phyloP scores from a whole-genome alignment of 495 filamentous ascomycete genomes.

The Glonium stellatum region DNA sequence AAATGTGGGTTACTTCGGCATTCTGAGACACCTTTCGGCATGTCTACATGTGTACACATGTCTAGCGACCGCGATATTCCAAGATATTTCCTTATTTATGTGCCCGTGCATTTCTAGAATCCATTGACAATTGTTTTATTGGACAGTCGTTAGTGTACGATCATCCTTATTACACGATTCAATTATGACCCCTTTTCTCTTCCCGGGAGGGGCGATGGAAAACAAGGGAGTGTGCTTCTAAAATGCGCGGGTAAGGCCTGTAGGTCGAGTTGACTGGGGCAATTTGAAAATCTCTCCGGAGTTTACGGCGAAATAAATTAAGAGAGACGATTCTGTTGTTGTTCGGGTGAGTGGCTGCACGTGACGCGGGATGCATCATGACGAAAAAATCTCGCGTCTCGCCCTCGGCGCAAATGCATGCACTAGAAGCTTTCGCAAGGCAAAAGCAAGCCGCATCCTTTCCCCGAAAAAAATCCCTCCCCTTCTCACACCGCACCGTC shows the following conservation, averaged over 20 bases:
- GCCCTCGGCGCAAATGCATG: not conserved
- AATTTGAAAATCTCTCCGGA: not conserved
- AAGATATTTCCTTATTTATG: no score
- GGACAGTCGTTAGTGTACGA: not conserved
- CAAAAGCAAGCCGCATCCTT: not conserved
- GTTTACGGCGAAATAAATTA: not conserved
- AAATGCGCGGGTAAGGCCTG: not conserved
- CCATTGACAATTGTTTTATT: not conserved
- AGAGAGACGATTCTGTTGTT: not conserved
- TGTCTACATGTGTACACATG: no score
- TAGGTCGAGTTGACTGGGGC: not conserved
- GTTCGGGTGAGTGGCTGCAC: not conserved
- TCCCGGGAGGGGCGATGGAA: not conserved
- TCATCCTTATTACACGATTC: not conserved
- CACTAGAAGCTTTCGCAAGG: not conserved
- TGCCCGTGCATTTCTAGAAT: no score
- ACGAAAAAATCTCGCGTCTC: not conserved
- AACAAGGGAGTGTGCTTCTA: not conserved
- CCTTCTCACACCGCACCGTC: not conserved
- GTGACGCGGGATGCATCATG: not conserved
- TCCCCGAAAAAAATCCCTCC: not conserved
- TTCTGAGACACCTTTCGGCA: no score
- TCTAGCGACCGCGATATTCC: no score
- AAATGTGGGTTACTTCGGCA: no score
- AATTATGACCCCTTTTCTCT: not conserved